These are phyloP conservation scores for Xylaria flabelliformis DNA, from an alignment of 495 filamentous ascomycete species.

Conservation along the genomic window DNA sequence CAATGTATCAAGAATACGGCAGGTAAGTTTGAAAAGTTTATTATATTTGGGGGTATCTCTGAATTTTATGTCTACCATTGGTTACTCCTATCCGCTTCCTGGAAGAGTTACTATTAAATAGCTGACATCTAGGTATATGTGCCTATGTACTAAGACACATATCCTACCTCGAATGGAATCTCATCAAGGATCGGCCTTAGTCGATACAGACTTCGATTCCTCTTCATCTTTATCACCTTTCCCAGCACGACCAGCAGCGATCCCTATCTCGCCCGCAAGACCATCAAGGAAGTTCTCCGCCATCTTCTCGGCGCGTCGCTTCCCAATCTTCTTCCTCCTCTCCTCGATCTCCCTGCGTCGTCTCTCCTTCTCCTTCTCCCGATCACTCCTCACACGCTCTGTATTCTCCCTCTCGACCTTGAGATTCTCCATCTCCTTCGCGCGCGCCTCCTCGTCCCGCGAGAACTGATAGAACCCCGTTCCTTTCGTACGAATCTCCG, in stretches of 20 bases:
- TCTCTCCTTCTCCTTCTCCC: constrained; percentile 54
- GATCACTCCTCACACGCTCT: constrained; percentile 63
- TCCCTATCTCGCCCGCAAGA: constrained; percentile 48
- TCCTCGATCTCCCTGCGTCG: constrained; percentile 54
- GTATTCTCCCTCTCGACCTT: constrained; percentile 71
- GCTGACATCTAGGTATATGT: not conserved
- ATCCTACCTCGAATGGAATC: not conserved
- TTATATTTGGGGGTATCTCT: constrained; percentile 5
- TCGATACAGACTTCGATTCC: not conserved
- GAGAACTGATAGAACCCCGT: constrained; percentile 91
- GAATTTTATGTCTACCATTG: not conserved
- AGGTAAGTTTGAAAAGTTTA: not conserved
- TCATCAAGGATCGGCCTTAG: not conserved
- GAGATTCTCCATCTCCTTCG: constrained; percentile 77
- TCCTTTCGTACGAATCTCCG: constrained; percentile 84
- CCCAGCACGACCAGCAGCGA: constrained; percentile 10
- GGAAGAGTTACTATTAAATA: not conserved
- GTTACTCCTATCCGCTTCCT: not conserved
- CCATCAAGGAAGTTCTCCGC: constrained; percentile 76
- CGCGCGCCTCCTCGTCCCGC: constrained; percentile 67
- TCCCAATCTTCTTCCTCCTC: constrained; percentile 55
- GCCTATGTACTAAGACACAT: not conserved
- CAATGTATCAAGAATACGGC: not conserved
- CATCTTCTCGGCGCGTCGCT: constrained; percentile 66
- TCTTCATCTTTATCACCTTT: not conserved